Conservation (phyloP, 805 yeast genomes). For the Wickerhamomyces strasburgensis region DNA sequence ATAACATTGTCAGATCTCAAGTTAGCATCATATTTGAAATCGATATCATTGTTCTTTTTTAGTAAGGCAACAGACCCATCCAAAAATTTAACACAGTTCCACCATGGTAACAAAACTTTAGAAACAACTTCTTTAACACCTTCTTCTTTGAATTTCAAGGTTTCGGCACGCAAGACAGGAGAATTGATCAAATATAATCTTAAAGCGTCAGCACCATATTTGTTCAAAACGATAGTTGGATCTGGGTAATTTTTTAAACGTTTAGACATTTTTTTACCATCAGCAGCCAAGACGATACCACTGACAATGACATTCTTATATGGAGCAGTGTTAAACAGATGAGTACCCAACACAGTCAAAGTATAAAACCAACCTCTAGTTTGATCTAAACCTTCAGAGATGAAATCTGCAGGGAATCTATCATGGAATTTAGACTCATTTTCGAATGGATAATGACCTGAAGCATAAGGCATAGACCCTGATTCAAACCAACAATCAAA, state of each 20-base stretch:
- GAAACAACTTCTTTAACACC: slow-evolving; percentile 98
- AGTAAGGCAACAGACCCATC: slow-evolving; percentile 88
- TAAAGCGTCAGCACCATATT: slow-evolving; percentile 97
- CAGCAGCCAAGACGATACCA: slow-evolving; percentile 95
- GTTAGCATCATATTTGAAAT: slow-evolving; percentile 66
- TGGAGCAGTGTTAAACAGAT: slow-evolving; percentile 87
- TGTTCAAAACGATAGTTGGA: slow-evolving; percentile 73
- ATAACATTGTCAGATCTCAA: slow-evolving; percentile 77
- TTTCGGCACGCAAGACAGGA: slow-evolving; percentile 95
- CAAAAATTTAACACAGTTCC: slow-evolving; percentile 94
- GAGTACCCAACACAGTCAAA: slow-evolving; percentile 91
- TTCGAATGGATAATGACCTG: slow-evolving; percentile 96
- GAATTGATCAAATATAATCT: slow-evolving; percentile 95
- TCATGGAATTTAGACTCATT: slow-evolving; percentile 60
- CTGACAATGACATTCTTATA: slow-evolving; percentile 92
- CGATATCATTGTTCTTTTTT: slow-evolving; percentile 66
- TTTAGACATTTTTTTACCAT: slow-evolving; percentile 99
- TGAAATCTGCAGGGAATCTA: slow-evolving; percentile 95
- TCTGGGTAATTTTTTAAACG: slow-evolving; percentile 97
- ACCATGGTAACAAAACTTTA: slow-evolving; percentile 96
- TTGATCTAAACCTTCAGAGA: slow-evolving; percentile 98
- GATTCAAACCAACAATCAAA: slow-evolving; percentile 99
- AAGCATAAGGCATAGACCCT: slow-evolving; percentile 98
- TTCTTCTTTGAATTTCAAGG: slow-evolving; percentile 95
- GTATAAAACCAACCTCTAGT: slow-evolving; percentile 99